Conservation (phyloP, 441 rosid species). For the Brassica hybrid region DNA sequence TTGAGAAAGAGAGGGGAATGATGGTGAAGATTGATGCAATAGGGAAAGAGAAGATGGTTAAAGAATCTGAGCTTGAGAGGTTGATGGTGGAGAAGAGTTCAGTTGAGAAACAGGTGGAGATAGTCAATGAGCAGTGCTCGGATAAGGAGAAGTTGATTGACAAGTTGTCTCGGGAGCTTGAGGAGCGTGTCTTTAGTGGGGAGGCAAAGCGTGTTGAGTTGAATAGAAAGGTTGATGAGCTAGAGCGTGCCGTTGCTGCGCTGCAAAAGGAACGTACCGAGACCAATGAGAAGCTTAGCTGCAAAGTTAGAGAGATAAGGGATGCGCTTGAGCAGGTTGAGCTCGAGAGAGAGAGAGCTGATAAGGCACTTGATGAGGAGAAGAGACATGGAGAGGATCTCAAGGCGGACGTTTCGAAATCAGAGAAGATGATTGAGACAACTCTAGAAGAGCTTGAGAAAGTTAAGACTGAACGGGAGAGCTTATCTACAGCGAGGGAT, state of each 20-base stretch:
- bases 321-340: slow-evolving; percentile 43
- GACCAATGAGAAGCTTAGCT: slow-evolving; percentile 42
- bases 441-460: slow-evolving; percentile 38
- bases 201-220: slow-evolving; percentile 53
- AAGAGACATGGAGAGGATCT: slow-evolving; percentile 43
- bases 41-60: slow-evolving; percentile 36
- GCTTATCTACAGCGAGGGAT: slow-evolving; percentile 39
- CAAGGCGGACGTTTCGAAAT: slow-evolving; percentile 42
- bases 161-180: slow-evolving; percentile 52
- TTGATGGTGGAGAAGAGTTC: slow-evolving; percentile 24
- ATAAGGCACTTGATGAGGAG: slow-evolving; percentile 49
- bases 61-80: slow-evolving; percentile 40
- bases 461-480: slow-evolving; percentile 41
- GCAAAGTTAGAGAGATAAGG: slow-evolving; percentile 44
- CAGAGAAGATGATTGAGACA: slow-evolving; percentile 49
- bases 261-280: slow-evolving; percentile 47
- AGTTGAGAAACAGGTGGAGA: slow-evolving; percentile 36
- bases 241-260: slow-evolving; percentile 41
- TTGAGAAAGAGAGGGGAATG: slow-evolving; percentile 29
- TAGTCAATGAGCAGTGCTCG: slow-evolving; percentile 37
- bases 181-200: slow-evolving; percentile 43
- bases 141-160: slow-evolving; percentile 45
- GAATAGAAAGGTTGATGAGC: slow-evolving; percentile 46
- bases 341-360: slow-evolving; percentile 51
- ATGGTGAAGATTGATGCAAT: slow-evolving; percentile 18